phyloP scores from a whole-genome alignment of 2,329 filamentous ascomycete genomes.

The Fusarium sp. region DNA sequence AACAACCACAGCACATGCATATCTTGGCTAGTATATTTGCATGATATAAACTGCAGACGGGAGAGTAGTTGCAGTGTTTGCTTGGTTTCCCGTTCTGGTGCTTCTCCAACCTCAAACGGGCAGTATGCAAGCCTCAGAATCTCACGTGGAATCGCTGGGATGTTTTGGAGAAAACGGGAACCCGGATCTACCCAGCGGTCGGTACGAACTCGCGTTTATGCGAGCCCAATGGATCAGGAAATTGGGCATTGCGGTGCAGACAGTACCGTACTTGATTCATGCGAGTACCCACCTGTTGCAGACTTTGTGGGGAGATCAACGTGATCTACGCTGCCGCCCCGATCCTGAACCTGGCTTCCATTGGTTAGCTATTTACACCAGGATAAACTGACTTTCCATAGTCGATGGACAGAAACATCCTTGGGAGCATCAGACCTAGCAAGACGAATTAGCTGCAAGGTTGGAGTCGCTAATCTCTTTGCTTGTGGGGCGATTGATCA shows the following conservation, averaged over 20 bases:
- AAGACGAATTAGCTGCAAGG: neutral
- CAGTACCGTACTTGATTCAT: neutral
- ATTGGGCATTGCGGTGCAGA: neutral
- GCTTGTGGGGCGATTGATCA: neutral
- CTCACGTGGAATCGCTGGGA: too few species aligned
- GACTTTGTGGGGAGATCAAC: neutral
- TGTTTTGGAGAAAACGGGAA: neutral
- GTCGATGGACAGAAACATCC: neutral
- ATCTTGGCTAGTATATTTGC: neutral
- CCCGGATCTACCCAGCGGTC: neutral
- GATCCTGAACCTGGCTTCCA: neutral
- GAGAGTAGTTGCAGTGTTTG: neutral
- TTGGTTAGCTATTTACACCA: neutral
- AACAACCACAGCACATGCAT: conserved; percentile 19
- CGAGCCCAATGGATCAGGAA: neutral
- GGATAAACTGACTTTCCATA: neutral
- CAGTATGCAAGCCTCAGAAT: neutral
- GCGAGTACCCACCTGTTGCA: neutral
- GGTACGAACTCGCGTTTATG: neutral
- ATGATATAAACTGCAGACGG: neutral
- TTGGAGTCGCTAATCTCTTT: neutral
- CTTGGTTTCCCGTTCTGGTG: neutral
- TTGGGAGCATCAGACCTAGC: neutral
- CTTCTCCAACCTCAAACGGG: neutral
- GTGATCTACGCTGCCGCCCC: neutral